Evolutionary conservation across 129 eudicot species (phyloP), one percentile per base, ranked within the genome.

Genomic region (Cynara cardunculus): DNA sequence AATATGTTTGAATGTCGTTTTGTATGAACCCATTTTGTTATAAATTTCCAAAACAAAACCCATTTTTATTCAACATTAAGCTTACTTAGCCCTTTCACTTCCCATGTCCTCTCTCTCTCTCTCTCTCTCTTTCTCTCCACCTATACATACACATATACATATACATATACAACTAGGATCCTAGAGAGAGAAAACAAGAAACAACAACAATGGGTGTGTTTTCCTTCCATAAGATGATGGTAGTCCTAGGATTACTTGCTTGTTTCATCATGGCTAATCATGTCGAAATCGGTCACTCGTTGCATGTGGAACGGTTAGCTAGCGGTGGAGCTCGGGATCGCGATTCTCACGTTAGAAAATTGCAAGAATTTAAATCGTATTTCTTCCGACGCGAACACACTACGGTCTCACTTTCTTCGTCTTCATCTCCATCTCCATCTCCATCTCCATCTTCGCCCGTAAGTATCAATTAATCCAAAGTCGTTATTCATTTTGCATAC

Each of bases 61-160:
- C 31, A 66, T 74, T 73, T 65, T 81, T 65, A 18, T 81, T 69
- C 61, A 62, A 39, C 69, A 37, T 78, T n/a, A n/a, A n/a, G n/a
- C 80, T 80, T 85, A 53, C 82, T 80, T 85, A 18, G 74, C 41
- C 84, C 86, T 34, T 37, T 64, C 76, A 56, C 86, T 85, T 85
- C 81, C 79, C 88, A 81, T 90, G 89, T 79, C 76, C 76, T 66
- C 59, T 16, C 68, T 77, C 67, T 65, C 68, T 11, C 62, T 44
- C 56, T 49, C 14, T 10, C n/a, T n/a, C n/a, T n/a, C n/a, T n/a
- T n/a, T n/a, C 49, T 39, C 13, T 39, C 13, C 1, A 46, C 19
- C n/a, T 14, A 46, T 46, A 67, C 8, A 18, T 34, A 31, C 21
- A 37, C 30, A 7, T 28, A 65, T 74, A 65, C n/a, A 53, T 26